Conservation (phyloP, 208 protist genomes). For the Trypanosoma scelopori region DNA sequence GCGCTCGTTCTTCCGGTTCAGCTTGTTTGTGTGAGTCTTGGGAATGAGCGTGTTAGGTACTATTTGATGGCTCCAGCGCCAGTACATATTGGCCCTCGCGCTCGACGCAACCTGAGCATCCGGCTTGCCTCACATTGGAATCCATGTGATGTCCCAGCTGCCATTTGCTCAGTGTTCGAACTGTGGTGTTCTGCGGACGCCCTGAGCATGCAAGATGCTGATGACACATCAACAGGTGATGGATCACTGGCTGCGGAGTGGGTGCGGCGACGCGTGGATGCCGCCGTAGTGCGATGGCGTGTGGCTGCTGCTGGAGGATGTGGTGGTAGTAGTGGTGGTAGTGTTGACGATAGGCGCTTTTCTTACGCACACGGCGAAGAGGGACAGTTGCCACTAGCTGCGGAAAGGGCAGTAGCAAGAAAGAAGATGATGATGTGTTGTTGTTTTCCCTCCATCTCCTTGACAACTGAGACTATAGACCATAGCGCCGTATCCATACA, state of each 20-base stretch:
- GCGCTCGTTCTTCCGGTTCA: conserved; percentile 19
- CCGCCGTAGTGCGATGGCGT: conserved; percentile 5
- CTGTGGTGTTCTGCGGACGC: conserved; percentile 43
- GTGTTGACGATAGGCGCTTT: background rate
- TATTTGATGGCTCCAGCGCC: conserved; percentile 35
- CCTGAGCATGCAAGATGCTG: background rate
- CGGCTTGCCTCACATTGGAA: conserved; percentile 65
- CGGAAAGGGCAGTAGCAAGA: background rate
- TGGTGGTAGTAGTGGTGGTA: too few relatives aligned
- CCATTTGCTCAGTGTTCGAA: conserved; percentile 50
- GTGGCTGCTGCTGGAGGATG: too few relatives aligned
- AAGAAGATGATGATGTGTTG: conserved; percentile 2
- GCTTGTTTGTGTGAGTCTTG: conserved; percentile 3
- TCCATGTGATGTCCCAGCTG: conserved; percentile 26
- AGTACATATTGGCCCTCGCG: conserved; percentile 30
- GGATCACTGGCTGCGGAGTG: conserved; percentile 2
- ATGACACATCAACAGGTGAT: background rate
- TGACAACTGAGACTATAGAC: conserved; percentile 14
- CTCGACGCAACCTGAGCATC: conserved; percentile 12
- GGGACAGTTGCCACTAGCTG: background rate
- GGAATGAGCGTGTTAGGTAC: background rate
- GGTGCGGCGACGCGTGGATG: conserved; percentile 14
- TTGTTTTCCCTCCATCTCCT: conserved; percentile 21
- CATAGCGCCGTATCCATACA: conserved; percentile 8
- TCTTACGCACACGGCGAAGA: background rate